Base-by-base conservation (phyloP, 768 basidiomycete genomes). In the Tephrocybe sp. region DNA sequence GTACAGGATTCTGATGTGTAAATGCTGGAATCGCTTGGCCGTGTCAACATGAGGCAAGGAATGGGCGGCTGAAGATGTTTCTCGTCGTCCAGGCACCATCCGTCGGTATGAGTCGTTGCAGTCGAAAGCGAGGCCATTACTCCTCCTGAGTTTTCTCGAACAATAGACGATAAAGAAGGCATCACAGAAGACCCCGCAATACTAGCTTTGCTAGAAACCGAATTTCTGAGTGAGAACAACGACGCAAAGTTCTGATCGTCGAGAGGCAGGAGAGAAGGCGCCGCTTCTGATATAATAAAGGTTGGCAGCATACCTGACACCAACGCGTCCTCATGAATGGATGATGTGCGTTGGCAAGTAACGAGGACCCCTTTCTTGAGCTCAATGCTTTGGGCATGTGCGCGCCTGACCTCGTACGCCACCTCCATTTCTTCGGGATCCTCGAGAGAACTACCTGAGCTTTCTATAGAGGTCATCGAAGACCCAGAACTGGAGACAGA, bases 321-420 rank as follows among this genome's bases (percentile, higher is more conserved):
- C 38, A 47, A 19, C 15, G n/a, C 25, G 27, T 57, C 39, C 1
- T 34, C 25, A 12, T 27, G 27, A 16, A 15, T 39, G 12, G 52
- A 43, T 12, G 63, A 46, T 42, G 64, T 61, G 12, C 49, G 44
- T 31, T 44, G 57, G 50, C 54, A 74, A 52, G 69, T 64, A 26
- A 79, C 55, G 22, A 80, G 56, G 38, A 76, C 65, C 4, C 73
- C 77, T 59, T 69, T 72, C 62, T 77, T 74, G 52, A 79, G 65
- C 57, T 78, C 75, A 59, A 81, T 64, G 52, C 77, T 81, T 58
- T 70, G 74, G 39, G 76, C 72, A 40, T 74, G 77, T 2, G 68
- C 78, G 11, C 75, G 69, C 54, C 68, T 69, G 37, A 79, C 64
- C 52, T 79, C 77, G 53, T 74, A 78, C 1, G 61, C 62, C 44